Percentiles rank a stretch among this genome's conserved stretches.
These are phyloP conservation scores for Fusarium guadeloupense DNA, from an alignment of 2,329 filamentous ascomycete species.

Conservation along the genomic window DNA sequence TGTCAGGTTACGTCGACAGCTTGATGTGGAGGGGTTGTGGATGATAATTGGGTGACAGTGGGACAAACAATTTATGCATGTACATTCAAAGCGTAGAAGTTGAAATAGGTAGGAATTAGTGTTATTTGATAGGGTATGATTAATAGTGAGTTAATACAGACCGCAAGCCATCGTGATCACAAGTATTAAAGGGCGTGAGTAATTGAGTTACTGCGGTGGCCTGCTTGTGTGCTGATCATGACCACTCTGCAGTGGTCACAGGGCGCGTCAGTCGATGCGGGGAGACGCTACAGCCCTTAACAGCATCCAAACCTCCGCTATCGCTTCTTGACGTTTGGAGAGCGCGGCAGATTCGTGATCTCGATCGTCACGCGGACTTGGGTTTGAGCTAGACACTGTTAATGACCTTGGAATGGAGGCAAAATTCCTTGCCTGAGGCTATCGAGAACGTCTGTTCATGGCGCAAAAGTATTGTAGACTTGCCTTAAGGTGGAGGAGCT, in stretches of 20 bases:
- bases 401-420: not conserved
- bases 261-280: slow-evolving; percentile 36
- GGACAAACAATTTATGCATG: not conserved
- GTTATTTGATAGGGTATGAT: slow-evolving; percentile 5
- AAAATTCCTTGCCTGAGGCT: not conserved
- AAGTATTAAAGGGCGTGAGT: not conserved
- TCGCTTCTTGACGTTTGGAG: not conserved
- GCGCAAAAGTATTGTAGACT: not conserved
- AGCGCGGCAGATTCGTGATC: not conserved
- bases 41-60: not conserved
- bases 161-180: slow-evolving; percentile 21
- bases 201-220: slow-evolving; percentile 25
- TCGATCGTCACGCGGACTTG: slow-evolving; percentile 15
- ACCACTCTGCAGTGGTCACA: slow-evolving; percentile 29
- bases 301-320: slow-evolving; percentile 16
- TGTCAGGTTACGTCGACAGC: slow-evolving; percentile 13
- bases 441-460: not conserved
- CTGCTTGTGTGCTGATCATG: slow-evolving; percentile 35
- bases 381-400: not conserved
- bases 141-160: slow-evolving; percentile 1
- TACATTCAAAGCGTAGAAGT: not conserved
- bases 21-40: slow-evolving; percentile 26
- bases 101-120: not conserved
- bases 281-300: slow-evolving; percentile 2
- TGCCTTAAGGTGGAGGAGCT: not conserved